Base-by-base conservation (phyloP, 352 stramenopile genomes). In the Pythium phragmiticola region DNA sequence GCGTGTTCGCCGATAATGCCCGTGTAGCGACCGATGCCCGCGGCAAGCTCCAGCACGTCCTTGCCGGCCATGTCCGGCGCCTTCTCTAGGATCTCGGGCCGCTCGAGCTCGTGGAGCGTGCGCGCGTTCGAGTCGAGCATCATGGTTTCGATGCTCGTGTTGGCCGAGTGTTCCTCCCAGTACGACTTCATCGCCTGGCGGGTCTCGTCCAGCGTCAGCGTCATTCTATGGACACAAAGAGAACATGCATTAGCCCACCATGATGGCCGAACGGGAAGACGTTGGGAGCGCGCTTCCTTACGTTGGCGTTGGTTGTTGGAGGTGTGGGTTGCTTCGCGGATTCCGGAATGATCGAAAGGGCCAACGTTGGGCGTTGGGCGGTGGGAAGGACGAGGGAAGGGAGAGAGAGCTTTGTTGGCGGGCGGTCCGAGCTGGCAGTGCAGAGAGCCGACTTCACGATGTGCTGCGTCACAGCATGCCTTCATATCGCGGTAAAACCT, bases 71-170 rank as follows among this genome's bases (percentile, higher is more conserved):
- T 82, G 51, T 49, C 59, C 4, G 84, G 84, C 11, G 84, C 80
- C 39, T 84, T 88, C 58, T 76, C 75, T 57, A 94, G 68, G 63
- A 94, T 90, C 69, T 94, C 82, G 4, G 83, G 84, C 53, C 84
- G 78, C 69, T 92, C 84, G 13, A 91, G 68, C 55, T 91, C 82
- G 42, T 90, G 79, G 7, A 93, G 76, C 54, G 70, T 76, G 64
- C 84, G 75, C 64, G 84, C 84, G 65, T 93, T 91, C 48, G 84
- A 74, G 76, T 93, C 84, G 36, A 93, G 77, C 84, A 93, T 93
- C 84, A 93, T 93, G 37, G 80, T 87, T 69, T 93, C 80, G 39
- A 93, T 76, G 34, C 77, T 86, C 36, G 80, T 85, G 42, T 68
- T 78, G 37, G 65, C 77, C 74, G 75, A 84, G 74, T 92, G 83